These are phyloP conservation scores for Lotus japonicus DNA, from an alignment of 306 rosid species.

Conservation along the genomic window DNA sequence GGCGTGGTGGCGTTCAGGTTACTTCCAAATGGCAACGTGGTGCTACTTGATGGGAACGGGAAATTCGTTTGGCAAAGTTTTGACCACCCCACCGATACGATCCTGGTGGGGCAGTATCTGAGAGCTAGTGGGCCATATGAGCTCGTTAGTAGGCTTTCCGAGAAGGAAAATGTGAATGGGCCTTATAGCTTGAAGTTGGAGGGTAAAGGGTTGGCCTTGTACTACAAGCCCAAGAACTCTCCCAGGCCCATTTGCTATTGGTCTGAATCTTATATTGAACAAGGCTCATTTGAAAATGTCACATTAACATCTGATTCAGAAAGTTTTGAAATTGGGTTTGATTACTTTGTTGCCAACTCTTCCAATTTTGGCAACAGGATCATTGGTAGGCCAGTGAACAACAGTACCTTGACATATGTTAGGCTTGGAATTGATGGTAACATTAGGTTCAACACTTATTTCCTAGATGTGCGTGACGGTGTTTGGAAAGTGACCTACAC, in stretches of 20 bases:
- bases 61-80: conserved; percentile 76
- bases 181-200: conserved; percentile 51
- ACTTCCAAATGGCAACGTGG: conserved; percentile 61
- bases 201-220: conserved; percentile 38
- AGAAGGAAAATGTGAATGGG: conserved; percentile 38
- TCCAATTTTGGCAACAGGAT: conserved; percentile 1
- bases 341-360: too few relatives aligned
- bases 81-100: conserved; percentile 62
- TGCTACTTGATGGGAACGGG: conserved; percentile 45
- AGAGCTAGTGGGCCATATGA: conserved; percentile 18
- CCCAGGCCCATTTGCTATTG: too few relatives aligned
- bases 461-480: conserved; percentile 28
- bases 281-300: conserved; percentile 28
- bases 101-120: conserved; percentile 55
- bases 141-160: conserved; percentile 54
- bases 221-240: conserved; percentile 49
- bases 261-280: neutral
- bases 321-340: conserved; percentile 26
- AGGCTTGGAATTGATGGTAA: conserved; percentile 77
- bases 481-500: conserved; percentile 55
- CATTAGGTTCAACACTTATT: conserved; percentile 48
- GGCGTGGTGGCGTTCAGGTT: conserved; percentile 57
- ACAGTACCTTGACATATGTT: conserved; percentile 46
- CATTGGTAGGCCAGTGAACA: conserved; percentile 53
- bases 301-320: conserved; percentile 27